Evolutionary conservation across 352 stramenopile species (phyloP), one percentile per base, ranked within the genome.

Genomic region (Discostella stelligera): DNA sequence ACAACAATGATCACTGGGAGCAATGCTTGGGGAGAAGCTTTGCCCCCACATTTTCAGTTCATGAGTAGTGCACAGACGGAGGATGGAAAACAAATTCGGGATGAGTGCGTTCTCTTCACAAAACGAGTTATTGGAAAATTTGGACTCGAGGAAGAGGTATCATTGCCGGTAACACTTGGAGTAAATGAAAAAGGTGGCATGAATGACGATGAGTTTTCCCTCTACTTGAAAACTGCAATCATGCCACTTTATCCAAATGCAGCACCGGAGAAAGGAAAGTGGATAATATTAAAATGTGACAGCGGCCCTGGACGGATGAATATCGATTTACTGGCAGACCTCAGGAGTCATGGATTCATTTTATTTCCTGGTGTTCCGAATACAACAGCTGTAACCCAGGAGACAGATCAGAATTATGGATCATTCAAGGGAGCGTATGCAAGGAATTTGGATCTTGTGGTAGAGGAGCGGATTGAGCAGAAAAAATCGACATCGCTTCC

Each of bases 1-100:
- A 11, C 9, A 11, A 53, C 46, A 18, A 53, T 53, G 46, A 53
- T 53, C 3, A 53, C 46, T 53, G 46, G 46, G 4, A 53, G 46
- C 46, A 53, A 53, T 18, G 46, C 46, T 5, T 53, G 10, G 3
- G 46, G 46, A 5, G 46, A 53, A 53, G 46, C 46, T 5, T 11
- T 53, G 9, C 46, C 46, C n/a, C 46, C 46, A 23, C 46, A 53
- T 55, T 55, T 55, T 55, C 16, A 55, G 16, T 55, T 55, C 49
- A 18, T 14, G 16, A 18, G n/a, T 4, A 53, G 46, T 53, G 46
- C 46, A 2, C 46, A 53, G 9, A 53, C 46, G 46, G 46, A n/a
- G n/a, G n/a, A n/a, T n/a, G n/a, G n/a, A n/a, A n/a, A n/a, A n/a
- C n/a, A n/a, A n/a, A n/a, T n/a, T 53, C 3, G 3, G 9, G 9